phyloP scores from a whole-genome alignment of 768 basidiomycete species.

The Auriscalpium vulgare region DNA sequence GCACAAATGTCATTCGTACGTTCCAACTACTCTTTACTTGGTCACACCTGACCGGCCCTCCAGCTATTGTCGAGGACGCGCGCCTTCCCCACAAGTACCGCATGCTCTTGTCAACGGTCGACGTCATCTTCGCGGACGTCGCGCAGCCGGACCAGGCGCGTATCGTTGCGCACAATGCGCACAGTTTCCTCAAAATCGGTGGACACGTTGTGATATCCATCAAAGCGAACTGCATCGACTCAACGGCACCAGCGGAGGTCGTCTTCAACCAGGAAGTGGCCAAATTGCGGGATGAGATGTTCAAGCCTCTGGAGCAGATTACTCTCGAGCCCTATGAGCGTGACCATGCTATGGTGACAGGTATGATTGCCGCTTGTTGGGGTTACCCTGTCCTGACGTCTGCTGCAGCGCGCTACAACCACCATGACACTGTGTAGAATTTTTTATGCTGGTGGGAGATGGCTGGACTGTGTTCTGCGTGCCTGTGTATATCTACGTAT shows the following conservation, averaged over 20 bases:
- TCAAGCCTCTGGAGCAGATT: constrained; percentile 94
- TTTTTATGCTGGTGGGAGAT: too few relatives aligned
- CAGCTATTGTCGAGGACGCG: constrained; percentile 96
- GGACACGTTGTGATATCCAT: constrained; percentile 95
- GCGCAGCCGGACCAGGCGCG: constrained; percentile 99
- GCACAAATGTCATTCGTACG: constrained; percentile 97
- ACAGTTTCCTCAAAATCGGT: constrained; percentile 90
- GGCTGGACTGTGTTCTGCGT: too few relatives aligned
- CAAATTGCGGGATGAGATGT: constrained; percentile 61
- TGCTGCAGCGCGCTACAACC: too few relatives aligned
- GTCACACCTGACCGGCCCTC: neutral
- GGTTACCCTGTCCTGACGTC: too few relatives aligned
- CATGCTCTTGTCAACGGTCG: constrained; percentile 92
- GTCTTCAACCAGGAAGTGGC: constrained; percentile 88
- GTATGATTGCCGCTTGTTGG: constrained; percentile 30
- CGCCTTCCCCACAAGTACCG: constrained; percentile 95
- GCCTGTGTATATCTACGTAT: too few relatives aligned
- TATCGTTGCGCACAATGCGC: constrained; percentile 88
- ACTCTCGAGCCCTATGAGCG: constrained; percentile 91
- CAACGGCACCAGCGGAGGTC: constrained; percentile 81
- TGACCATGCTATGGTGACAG: constrained; percentile 86
- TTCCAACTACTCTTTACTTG: constrained; percentile 8
- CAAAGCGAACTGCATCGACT: constrained; percentile 99
- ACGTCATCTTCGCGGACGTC: constrained; percentile 97
- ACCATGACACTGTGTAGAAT: too few relatives aligned